phyloP scores from a whole-genome alignment of 495 filamentous ascomycete species.

The Tuber indicum region DNA sequence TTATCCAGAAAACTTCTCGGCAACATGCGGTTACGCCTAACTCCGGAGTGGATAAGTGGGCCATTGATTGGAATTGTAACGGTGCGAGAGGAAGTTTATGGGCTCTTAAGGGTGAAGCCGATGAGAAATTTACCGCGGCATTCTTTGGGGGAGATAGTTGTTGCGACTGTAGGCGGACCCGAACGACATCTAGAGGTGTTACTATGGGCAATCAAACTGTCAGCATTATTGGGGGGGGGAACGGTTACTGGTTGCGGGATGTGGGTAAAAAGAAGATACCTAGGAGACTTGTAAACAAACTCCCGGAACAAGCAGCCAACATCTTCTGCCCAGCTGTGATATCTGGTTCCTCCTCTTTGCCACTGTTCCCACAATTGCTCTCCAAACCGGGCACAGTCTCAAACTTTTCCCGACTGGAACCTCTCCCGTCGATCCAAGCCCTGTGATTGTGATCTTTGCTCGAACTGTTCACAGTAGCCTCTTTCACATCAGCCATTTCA shows the following conservation, averaged over 20 bases:
- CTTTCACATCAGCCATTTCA: neutral
- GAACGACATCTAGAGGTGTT: constrained; percentile 93
- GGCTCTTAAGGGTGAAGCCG: constrained; percentile 27
- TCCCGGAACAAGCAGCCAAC: constrained; percentile 86
- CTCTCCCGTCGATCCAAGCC: neutral
- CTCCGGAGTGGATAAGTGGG: constrained; percentile 47
- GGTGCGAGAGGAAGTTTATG: constrained; percentile 38
- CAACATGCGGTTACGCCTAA: constrained; percentile 94
- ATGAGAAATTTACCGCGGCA: constrained; percentile 39
- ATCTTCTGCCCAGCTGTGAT: constrained; percentile 82
- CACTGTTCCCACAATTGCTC: neutral
- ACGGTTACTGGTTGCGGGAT: neutral
- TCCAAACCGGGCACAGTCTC: neutral
- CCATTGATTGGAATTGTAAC: constrained; percentile 40
- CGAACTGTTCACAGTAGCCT: neutral
- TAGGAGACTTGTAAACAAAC: constrained; percentile 78
- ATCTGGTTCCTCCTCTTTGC: constrained; percentile 48
- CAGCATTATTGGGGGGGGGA: neutral
- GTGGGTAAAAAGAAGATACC: constrained; percentile 52
- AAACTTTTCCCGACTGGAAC: neutral
- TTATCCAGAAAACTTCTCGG: constrained; percentile 93
- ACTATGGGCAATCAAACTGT: constrained; percentile 49
- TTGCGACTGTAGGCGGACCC: constrained; percentile 89
- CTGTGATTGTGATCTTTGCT: neutral
- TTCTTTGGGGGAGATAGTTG: constrained; percentile 46